Evolutionary conservation across 495 filamentous ascomycete species (phyloP).

Genomic region (Rhypophila decipiens): DNA sequence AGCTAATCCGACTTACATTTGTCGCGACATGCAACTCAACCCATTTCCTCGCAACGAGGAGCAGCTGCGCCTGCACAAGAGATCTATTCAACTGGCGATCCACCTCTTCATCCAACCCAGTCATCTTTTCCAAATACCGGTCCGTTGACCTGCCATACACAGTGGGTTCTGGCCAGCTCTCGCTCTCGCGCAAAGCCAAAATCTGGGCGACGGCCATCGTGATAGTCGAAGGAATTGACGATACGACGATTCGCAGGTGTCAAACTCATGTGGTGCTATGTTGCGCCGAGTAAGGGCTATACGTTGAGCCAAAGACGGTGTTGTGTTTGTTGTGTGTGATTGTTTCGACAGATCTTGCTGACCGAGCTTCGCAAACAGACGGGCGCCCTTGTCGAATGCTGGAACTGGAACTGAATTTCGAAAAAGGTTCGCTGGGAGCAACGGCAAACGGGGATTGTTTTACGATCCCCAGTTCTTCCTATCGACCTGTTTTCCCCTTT

Average conservation of each 20-base stretch:
- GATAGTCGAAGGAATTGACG: constrained; percentile 33
- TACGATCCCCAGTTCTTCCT: too few species aligned
- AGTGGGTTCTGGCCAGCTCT: constrained; percentile 23
- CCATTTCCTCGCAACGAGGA: constrained; percentile 29
- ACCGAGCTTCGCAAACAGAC: neutral
- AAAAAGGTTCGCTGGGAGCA: too few species aligned
- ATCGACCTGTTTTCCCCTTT: constrained; percentile 13
- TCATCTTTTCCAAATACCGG: constrained; percentile 12
- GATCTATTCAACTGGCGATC: constrained; percentile 2
- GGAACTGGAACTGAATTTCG: too few species aligned
- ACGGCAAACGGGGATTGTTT: too few species aligned
- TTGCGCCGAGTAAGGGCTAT: constrained; percentile 11
- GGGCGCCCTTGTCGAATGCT: neutral
- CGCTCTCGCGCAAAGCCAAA: constrained; percentile 23
- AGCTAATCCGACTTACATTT: constrained; percentile 19
- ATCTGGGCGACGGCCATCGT: constrained; percentile 39
- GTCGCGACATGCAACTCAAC: constrained; percentile 13
- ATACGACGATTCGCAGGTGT: constrained; percentile 18
- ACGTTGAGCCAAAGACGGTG: neutral
- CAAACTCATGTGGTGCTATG: constrained; percentile 40
- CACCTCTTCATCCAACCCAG: constrained; percentile 14
- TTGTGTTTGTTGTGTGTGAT: too few species aligned
- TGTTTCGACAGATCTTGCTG: neutral
- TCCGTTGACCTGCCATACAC: constrained; percentile 17
- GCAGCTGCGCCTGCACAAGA: constrained; percentile 14